Evolutionary conservation across 2,329 filamentous ascomycete genomes (phyloP), one percentile per base, ranked within the genome.

Genomic region (Cercospora canescens): DNA sequence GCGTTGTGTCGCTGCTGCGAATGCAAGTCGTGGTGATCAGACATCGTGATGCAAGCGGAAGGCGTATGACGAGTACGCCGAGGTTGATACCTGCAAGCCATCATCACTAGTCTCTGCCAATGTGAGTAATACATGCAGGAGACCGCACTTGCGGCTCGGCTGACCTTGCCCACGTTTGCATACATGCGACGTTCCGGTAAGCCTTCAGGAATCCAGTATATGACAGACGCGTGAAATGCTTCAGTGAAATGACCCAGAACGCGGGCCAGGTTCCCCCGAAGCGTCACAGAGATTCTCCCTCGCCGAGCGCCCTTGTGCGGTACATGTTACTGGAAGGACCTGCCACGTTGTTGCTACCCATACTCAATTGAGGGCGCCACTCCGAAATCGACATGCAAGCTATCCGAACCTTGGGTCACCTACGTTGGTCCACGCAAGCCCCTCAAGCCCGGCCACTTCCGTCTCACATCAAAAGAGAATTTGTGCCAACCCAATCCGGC

Each of bases 401-500:
- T 39, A 18, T 66, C 4, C 60, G 34, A 37, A 39, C 60, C 8
- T 61, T 66, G 39, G 26, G 45, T 16, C 58, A 30, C 14, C 60
- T 66, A 12, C 64, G 64, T 18, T 66, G 64, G 64, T 56, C 52
- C 52, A 52, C 64, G 28, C 45, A 59, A 52, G 48, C 32, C 18
- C 64, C 64, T 16, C 54, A 66, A 28, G 37, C 21, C 26, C 61
- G 56, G 11, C 64, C 60, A 30, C 62, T 67, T 24, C 65, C 63
- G 9, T 34, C 52, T 21, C 62, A 67, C 26, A 54, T 67, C 37
- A 39, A 62, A 21, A 52, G 63, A 55, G 35, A 55, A 14, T 62
- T 55, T 55, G 66, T 65, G 14, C 60, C 45, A 18, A 85, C 83
- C 0, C 72, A 80, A 3, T 76, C 75, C 2, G 84, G 84, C 1